Evolutionary conservation across 345 rosid genomes (phyloP).

Genomic region (Punica granatum): DNA sequence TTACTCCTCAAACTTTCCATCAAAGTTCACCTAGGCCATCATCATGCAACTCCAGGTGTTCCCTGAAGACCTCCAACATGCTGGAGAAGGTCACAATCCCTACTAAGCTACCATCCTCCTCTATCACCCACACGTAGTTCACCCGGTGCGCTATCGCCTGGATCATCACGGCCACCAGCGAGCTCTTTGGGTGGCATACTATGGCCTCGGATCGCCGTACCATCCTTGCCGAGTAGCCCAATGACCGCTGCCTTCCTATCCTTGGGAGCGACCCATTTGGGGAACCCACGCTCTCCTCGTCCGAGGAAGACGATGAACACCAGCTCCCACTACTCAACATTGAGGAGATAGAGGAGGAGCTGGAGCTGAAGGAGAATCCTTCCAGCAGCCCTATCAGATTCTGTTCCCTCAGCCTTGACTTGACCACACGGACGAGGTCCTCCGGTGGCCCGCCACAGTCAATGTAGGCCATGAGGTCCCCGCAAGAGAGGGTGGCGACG

Average conservation of each 20-base stretch:
- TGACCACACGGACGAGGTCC: constrained; percentile 47
- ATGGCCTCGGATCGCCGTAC: constrained; percentile 73
- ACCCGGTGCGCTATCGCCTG: constrained; percentile 81
- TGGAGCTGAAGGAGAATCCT: constrained; percentile 22
- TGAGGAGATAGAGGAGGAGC: neutral
- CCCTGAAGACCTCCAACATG: constrained; percentile 63
- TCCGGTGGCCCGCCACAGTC: constrained; percentile 83
- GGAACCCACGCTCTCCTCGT: constrained; percentile 44
- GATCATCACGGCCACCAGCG: constrained; percentile 84
- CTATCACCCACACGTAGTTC: constrained; percentile 78
- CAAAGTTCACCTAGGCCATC: constrained; percentile 1
- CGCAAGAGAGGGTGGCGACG: constrained; percentile 57
- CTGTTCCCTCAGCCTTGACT: constrained; percentile 38
- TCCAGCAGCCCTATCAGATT: constrained; percentile 44
- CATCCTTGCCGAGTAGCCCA: constrained; percentile 62
- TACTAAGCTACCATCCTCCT: constrained; percentile 60
- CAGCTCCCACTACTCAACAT: constrained; percentile 3
- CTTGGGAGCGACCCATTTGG: constrained; percentile 14
- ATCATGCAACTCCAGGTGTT: constrained; percentile 23
- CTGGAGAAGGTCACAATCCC: constrained; percentile 74
- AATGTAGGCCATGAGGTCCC: constrained; percentile 80
- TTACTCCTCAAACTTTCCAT: neutral
- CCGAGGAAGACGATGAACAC: constrained; percentile 41
- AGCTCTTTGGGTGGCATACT: constrained; percentile 67
- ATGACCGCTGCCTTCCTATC: constrained; percentile 40